Evolutionary conservation across 2,329 filamentous ascomycete species (phyloP), one percentile per base, ranked within the genome.

Genomic region (Emergomyces africanus): DNA sequence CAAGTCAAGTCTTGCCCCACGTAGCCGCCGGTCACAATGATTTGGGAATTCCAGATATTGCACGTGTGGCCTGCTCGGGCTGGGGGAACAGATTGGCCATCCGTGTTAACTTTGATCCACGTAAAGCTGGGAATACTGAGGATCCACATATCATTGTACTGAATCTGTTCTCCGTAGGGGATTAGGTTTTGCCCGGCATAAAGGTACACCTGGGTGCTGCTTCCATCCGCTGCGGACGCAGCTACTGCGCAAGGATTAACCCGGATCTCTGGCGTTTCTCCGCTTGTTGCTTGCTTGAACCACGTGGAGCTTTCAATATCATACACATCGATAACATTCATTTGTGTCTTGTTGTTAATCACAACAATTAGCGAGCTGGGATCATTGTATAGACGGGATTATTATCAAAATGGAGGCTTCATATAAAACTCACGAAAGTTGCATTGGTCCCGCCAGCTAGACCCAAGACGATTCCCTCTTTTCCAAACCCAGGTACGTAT

Each of bases 251-350:
- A 94, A 0, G 68, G 86, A 78, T 78, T 87, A 70, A 73, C 87
- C 68, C 72, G 81, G 70, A 75, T 83, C 0, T 79, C 74, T 0
- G 86, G 85, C 3, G 78, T 79, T 0, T 78, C 77, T 1, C 81
- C 83, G 3, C 76, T 78, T 0, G 88, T 89, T 3, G 80, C 75
- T 70, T 94, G 89, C 65, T 84, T 85, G 68, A 87, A 89, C 89
- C 89, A 94, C 6, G 77, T 80, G 2, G 81, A 78, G 35, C 74
- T 80, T 3, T 82, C 86, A 60, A 92, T 82, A 66, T 94, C 89
- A 70, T 89, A 94, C n/a, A 92, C 82, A 64, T 91, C 86, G 44
- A 91, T 85, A 18, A 82, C 79, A 54, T 84, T 90, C 75, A 92
- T 90, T 18, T 79, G 77, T 0, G 80, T 82, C 78, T 80, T n/a